phyloP scores from a whole-genome alignment of 2,329 filamentous ascomycete genomes.

The Phaeoacremonium minimum region DNA sequence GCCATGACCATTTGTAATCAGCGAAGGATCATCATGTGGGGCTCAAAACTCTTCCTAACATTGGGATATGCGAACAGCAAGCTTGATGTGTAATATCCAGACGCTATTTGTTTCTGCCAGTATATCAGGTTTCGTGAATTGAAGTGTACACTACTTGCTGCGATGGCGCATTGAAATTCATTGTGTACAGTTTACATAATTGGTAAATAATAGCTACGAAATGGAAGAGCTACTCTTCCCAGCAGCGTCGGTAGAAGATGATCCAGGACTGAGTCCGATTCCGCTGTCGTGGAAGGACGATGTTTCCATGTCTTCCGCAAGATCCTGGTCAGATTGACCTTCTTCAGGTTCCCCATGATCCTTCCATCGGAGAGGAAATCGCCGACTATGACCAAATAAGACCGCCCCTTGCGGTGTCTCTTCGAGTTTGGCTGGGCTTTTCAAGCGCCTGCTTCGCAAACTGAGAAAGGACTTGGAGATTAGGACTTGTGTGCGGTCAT shows the following conservation, averaged over 20 bases:
- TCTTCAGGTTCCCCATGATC: conserved; percentile 8
- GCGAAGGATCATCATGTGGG: no score
- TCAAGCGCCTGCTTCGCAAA: conserved; percentile 1
- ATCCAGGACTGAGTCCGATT: not conserved
- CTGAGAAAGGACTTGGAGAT: not conserved
- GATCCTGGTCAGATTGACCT: conserved; percentile 2
- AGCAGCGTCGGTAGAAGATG: not conserved
- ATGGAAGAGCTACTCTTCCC: no score
- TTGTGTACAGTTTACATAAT: no score
- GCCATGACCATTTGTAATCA: no score
- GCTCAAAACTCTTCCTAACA: no score
- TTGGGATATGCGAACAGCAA: no score
- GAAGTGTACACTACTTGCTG: no score
- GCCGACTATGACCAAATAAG: conserved; percentile 11
- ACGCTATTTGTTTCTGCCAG: no score
- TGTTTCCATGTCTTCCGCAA: conserved; percentile 3
- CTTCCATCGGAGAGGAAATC: conserved; percentile 7
- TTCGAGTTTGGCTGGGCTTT: conserved; percentile 3
- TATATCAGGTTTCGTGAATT: no score
- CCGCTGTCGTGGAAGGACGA: conserved; percentile 1
- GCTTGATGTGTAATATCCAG: no score
- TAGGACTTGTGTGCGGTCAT: conserved; percentile 3
- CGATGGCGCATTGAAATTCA: no score
- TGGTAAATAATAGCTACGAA: no score
- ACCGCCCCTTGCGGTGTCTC: conserved; percentile 7